Evolutionary conservation across 805 yeast species (phyloP).

Genomic region (baker's yeast (Saccharomyces cerevisiae)): DNA sequence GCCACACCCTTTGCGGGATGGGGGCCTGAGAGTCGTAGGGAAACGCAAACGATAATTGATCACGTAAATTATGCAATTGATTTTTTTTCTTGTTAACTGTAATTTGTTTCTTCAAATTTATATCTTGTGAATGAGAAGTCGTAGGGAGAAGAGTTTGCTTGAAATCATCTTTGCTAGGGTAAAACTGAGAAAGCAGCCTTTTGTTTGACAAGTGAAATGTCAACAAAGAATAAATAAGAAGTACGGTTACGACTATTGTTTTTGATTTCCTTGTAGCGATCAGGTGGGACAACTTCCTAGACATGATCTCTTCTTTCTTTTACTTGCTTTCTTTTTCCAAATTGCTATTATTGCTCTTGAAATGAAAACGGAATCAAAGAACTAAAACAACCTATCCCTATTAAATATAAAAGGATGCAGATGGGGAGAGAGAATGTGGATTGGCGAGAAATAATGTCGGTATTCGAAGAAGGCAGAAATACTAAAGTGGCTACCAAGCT

Average conservation of each 20-base stretch:
- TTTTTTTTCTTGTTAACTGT: background rate
- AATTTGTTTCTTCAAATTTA: conserved; percentile 13
- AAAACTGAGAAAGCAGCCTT: conserved; percentile 1
- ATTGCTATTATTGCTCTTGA: background rate
- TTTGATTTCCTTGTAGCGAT: background rate
- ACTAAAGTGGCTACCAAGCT: background rate
- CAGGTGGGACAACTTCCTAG: background rate
- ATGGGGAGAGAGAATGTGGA: background rate
- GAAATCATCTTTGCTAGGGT: background rate
- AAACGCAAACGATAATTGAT: conserved; percentile 56
- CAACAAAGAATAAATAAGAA: conserved; percentile 3
- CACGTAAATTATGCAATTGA: conserved; percentile 16
- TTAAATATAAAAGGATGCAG: background rate
- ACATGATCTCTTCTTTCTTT: background rate
- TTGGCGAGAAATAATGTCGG: background rate
- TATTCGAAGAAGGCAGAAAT: background rate
- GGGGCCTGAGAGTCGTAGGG: conserved; percentile 62
- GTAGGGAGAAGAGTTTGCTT: conserved; percentile 17
- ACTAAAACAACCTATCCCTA: background rate
- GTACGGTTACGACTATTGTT: background rate
- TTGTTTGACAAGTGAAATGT: conserved; percentile 8
- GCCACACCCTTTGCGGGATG: conserved; percentile 83
- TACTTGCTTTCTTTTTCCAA: background rate
- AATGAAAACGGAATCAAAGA: background rate
- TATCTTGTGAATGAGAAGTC: conserved; percentile 15